Conservation (phyloP, 2,329 filamentous ascomycete species). For the Colletotrichum phormii region DNA sequence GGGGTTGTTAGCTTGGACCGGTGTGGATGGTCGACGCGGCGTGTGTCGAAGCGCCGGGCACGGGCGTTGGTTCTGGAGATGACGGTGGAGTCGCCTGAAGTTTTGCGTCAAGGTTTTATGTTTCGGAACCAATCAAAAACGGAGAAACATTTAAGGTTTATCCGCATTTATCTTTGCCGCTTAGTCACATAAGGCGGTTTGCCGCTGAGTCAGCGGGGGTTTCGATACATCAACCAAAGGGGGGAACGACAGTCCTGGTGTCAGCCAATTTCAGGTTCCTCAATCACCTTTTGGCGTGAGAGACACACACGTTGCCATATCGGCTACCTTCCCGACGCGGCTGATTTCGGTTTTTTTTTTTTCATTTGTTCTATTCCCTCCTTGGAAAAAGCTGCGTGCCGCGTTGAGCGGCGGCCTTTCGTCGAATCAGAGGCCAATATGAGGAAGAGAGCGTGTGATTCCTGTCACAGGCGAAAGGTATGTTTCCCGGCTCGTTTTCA, state of each 20-base stretch:
- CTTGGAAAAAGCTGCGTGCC: constrained; percentile 4
- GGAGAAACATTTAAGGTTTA: neutral
- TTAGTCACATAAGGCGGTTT: fast-evolving
- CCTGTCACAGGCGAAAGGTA: constrained; percentile 62
- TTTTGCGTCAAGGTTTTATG: constrained; percentile 5
- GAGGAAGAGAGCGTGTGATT: constrained; percentile 57
- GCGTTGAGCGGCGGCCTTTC: constrained; percentile 20
- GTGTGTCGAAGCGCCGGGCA: constrained; percentile 12
- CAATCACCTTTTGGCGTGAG: constrained; percentile 2
- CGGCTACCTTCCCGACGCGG: neutral
- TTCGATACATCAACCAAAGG: constrained; percentile 25
- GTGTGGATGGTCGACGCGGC: constrained; percentile 16
- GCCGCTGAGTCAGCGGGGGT: constrained; percentile 33
- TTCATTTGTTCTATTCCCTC: neutral
- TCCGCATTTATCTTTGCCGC: neutral
- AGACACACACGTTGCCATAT: neutral
- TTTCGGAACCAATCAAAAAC: neutral
- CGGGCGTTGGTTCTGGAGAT: neutral
- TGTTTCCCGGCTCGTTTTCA: constrained; percentile 4
- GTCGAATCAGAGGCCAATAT: constrained; percentile 23
- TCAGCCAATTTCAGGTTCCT: neutral
- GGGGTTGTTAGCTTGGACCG: neutral
- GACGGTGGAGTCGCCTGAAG: constrained; percentile 2
- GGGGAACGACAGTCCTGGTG: constrained; percentile 7
- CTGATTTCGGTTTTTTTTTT: neutral